phyloP scores from a whole-genome alignment of 768 basidiomycete species.

The Dendrothele bispora region DNA sequence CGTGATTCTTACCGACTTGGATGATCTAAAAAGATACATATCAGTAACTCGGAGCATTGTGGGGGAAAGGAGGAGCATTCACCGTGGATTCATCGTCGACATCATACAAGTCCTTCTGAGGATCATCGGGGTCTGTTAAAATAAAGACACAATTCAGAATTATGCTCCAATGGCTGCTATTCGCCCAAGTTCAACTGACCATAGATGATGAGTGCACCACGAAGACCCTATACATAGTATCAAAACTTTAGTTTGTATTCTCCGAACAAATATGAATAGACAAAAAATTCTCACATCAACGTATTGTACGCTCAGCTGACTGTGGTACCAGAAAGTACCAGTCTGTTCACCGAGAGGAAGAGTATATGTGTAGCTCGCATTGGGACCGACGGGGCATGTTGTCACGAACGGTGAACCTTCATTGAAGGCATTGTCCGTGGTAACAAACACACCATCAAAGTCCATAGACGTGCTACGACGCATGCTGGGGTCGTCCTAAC shows the following conservation, averaged over 20 bases:
- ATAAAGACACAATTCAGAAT: not conserved
- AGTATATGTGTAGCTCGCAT: conserved; percentile 35
- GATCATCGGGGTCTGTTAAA: conserved; percentile 35
- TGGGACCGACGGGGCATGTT: conserved; percentile 41
- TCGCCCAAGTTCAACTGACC: conserved; percentile 20
- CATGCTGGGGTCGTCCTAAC: conserved; percentile 30
- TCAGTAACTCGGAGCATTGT: not conserved
- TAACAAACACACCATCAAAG: conserved; percentile 28
- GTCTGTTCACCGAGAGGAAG: conserved; percentile 35
- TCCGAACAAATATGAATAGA: not conserved
- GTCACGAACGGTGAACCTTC: conserved; percentile 43
- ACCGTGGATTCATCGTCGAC: conserved; percentile 35
- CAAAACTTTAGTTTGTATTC: not conserved
- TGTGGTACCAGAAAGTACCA: conserved; percentile 45
- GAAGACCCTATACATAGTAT: conserved; percentile 21
- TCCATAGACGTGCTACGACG: conserved; percentile 29
- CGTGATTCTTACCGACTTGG: conserved; percentile 4
- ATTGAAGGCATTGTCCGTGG: conserved; percentile 20
- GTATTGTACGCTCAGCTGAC: conserved; percentile 27
- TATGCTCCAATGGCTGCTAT: not conserved
- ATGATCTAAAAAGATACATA: conserved; percentile 4
- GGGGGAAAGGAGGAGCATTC: not conserved
- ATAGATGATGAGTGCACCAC: conserved; percentile 33
- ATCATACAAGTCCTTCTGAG: conserved; percentile 40
- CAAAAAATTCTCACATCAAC: conserved; percentile 20